Conservation (phyloP, 495 filamentous ascomycete species). For the Tuber indicum region DNA sequence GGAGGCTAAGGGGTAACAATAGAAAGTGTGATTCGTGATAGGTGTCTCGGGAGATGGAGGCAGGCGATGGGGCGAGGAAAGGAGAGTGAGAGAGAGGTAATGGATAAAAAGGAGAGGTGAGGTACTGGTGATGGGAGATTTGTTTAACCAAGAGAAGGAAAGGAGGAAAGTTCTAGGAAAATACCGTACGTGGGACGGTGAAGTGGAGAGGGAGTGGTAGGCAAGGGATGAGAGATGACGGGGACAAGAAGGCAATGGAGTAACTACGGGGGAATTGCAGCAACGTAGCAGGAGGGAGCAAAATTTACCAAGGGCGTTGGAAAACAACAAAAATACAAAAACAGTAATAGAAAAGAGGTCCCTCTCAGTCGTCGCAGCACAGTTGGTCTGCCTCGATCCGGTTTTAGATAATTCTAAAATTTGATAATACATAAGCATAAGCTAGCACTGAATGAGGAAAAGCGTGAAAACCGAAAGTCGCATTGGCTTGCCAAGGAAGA, state of each 20-base stretch:
- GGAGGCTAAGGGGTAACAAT: neutral
- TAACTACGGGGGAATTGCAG: conserved; percentile 4
- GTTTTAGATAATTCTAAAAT: conserved; percentile 17
- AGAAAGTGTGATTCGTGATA: neutral
- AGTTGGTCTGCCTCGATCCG: conserved; percentile 14
- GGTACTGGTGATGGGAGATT: neutral
- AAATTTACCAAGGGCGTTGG: neutral
- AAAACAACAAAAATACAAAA: neutral
- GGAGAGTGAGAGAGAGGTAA: conserved; percentile 10
- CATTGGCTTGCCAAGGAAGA: conserved; percentile 33
- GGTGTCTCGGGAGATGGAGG: neutral
- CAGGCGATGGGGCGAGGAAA: conserved; percentile 9
- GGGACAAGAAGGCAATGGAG: neutral
- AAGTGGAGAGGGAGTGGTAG: conserved; percentile 10
- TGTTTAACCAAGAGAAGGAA: neutral
- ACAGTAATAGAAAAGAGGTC: conserved; percentile 19
- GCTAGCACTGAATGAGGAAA: conserved; percentile 12
- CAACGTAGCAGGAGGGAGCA: neutral
- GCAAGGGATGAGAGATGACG: conserved; percentile 3
- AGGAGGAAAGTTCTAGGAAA: neutral
- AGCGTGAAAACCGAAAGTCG: neutral
- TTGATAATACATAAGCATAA: conserved; percentile 9
- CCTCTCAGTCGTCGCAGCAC: conserved; percentile 4
- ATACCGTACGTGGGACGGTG: conserved; percentile 7
- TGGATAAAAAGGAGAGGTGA: conserved; percentile 6